Base-by-base conservation (phyloP, 371 early-diverging fungal species). In the Dinochytrium kinnereticum region DNA sequence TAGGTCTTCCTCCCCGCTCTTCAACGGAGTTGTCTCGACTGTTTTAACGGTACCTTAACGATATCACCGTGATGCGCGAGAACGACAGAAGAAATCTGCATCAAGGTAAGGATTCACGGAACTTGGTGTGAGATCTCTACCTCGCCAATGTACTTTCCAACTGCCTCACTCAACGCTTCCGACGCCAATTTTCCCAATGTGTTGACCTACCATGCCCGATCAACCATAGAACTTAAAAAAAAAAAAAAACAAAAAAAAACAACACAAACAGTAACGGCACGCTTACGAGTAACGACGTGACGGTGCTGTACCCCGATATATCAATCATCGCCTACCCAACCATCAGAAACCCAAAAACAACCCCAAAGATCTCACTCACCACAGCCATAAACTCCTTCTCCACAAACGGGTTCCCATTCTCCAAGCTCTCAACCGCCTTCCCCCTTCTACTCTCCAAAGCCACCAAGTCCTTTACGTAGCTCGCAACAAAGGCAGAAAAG, bases 271-370 rank as follows among this genome's bases (percentile, higher is more conserved):
- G 26, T 10, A 26, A 36, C 5, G 64, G 10, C 10, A 24, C 28
- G 10, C 64, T 66, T 31, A 66, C 67, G 24, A 66, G 28, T 21
- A 17, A n/a, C 2, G 67, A 37, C 7, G 67, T 15, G 5, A 66
- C 2, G 13, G 7, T 24, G 26, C 24, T 24, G 67, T 66, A 66
- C 2, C 67, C 67, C n/a, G 33, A 21, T 13, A 66, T 66, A 31
- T 66, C 67, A n/a, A 66, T 13, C 38, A 66, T 66, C 26, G 57
- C 57, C 15, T n/a, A n/a, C n/a, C n/a, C n/a, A n/a, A n/a, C n/a
- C n/a, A n/a, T n/a, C n/a, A n/a, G n/a, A n/a, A n/a, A n/a, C n/a
- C n/a, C n/a, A n/a, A n/a, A n/a, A n/a, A n/a, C n/a, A 50, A 50
- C 50, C 17, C 50, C 17, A 17, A 15, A 50, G n/a, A 50, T 17